Conservation (phyloP, 2,329 filamentous ascomycete genomes). For the Xylaria sp. region DNA sequence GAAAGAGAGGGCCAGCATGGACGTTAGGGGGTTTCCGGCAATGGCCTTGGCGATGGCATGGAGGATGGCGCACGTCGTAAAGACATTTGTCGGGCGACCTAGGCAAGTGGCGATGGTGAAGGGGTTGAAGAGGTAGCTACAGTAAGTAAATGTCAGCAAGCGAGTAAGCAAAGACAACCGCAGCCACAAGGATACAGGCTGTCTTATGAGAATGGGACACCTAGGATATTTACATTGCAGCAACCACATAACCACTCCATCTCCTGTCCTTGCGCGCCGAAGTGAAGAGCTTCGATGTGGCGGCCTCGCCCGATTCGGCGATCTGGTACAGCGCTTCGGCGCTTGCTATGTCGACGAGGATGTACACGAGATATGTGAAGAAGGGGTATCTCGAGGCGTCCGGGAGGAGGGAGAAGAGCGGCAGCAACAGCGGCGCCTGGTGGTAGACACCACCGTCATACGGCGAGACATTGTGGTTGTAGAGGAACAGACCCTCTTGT, state of each 20-base stretch:
- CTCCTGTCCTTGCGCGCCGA: constrained; percentile 79
- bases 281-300: constrained; percentile 78
- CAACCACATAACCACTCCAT: constrained; percentile 80
- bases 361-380: constrained; percentile 83
- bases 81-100: constrained; percentile 86
- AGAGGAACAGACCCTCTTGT: constrained; percentile 95
- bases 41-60: constrained; percentile 85
- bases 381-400: constrained; percentile 73
- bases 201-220: not conserved
- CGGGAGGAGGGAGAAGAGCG: constrained; percentile 90
- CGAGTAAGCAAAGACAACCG: constrained; percentile 5
- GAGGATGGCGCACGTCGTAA: constrained; percentile 89
- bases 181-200: not conserved
- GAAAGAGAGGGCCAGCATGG: constrained; percentile 86
- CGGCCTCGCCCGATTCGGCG: constrained; percentile 82
- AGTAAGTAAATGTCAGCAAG: constrained; percentile 17
- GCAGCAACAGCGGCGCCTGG: constrained; percentile 88
- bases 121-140: constrained; percentile 90
- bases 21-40: constrained; percentile 75
- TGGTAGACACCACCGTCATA: constrained; percentile 91
- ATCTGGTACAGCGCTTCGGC: constrained; percentile 83
- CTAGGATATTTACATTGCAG: constrained; percentile 72
- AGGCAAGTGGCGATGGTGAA: constrained; percentile 93
- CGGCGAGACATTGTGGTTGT: constrained; percentile 94
- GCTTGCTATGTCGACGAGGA: constrained; percentile 81